phyloP scores from a whole-genome alignment of 2,329 filamentous ascomycete genomes.

The Fusarium chaquense region DNA sequence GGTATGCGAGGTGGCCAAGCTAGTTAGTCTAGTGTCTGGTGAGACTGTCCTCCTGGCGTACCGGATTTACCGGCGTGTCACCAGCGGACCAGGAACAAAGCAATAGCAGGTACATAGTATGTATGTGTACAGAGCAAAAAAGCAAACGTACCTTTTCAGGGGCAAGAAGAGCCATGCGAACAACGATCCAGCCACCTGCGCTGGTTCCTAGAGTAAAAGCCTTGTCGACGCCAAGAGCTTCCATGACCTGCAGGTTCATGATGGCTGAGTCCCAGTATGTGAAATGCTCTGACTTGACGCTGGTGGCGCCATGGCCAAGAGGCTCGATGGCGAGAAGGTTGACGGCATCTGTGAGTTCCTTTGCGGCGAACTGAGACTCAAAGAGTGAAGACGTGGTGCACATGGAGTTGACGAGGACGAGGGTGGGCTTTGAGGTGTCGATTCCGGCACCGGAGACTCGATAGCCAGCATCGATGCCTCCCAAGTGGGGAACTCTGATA shows the following conservation, averaged over 20 bases:
- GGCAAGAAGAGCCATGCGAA: conserved; percentile 63
- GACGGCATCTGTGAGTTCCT: conserved; percentile 54
- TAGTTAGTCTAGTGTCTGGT: not conserved
- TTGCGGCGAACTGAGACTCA: conserved; percentile 57
- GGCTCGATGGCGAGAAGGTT: conserved; percentile 67
- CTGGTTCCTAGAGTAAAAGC: conserved; percentile 65
- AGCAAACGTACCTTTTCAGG: conserved; percentile 57
- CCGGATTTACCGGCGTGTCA: not conserved
- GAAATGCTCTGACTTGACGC: conserved; percentile 59
- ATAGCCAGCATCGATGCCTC: conserved; percentile 61
- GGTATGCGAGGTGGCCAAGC: conserved; percentile 3
- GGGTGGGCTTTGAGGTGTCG: conserved; percentile 64
- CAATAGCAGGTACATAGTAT: too few relatives aligned
- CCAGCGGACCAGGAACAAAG: not conserved
- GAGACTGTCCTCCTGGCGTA: not conserved
- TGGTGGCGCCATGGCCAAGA: conserved; percentile 64
- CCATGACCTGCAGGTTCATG: conserved; percentile 68
- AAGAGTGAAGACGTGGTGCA: conserved; percentile 63
- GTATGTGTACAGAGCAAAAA: not conserved
- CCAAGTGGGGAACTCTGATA: conserved; percentile 61
- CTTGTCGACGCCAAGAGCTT: conserved; percentile 60
- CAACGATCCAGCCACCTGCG: conserved; percentile 65
- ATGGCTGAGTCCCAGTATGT: conserved; percentile 68
- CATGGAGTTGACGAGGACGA: conserved; percentile 65
- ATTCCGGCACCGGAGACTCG: conserved; percentile 56